A percentile compares a stretch with the other conserved stretches of the same genome.
Conservation (phyloP, 345 rosid genomes). For the Camelina laxa region DNA sequence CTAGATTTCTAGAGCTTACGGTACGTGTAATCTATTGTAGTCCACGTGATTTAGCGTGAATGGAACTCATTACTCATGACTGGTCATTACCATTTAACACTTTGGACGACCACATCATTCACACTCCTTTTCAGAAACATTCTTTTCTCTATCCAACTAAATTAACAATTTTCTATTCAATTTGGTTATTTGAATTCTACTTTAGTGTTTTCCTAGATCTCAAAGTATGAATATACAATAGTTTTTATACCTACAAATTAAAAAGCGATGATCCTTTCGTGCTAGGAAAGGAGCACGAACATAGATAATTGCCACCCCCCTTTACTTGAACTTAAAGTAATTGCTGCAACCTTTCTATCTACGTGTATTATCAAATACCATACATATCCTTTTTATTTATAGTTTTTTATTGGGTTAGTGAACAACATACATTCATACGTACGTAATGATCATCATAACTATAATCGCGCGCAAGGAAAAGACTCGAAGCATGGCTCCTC, state of each 20-base stretch:
- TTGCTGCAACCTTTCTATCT: slow-evolving; percentile 18
- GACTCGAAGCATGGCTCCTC: neutral
- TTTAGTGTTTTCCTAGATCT: slow-evolving; percentile 22
- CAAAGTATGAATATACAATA: neutral
- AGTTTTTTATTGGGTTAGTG: neutral
- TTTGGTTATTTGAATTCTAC: neutral
- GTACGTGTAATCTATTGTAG: neutral
- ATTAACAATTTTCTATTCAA: neutral
- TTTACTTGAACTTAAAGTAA: slow-evolving; percentile 39
- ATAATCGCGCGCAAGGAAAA: neutral
- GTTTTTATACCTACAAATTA: neutral
- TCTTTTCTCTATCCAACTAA: neutral
- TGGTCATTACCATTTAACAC: slow-evolving; percentile 10
- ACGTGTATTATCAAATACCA: slow-evolving; percentile 17
- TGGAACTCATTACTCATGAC: slow-evolving; percentile 13
- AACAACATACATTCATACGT: too few relatives aligned
- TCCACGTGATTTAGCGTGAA: neutral
- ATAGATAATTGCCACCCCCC: slow-evolving; percentile 15
- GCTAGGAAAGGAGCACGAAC: slow-evolving; percentile 27
- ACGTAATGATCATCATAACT: neutral
- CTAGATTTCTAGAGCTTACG: neutral
- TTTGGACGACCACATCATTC: slow-evolving; percentile 1
- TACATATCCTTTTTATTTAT: neutral
- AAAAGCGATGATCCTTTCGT: slow-evolving; percentile 17
- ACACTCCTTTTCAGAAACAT: slow-evolving; percentile 2